These are phyloP conservation scores for Penicillium longicatenatum DNA, from an alignment of 495 filamentous ascomycete species.

Conservation along the genomic window DNA sequence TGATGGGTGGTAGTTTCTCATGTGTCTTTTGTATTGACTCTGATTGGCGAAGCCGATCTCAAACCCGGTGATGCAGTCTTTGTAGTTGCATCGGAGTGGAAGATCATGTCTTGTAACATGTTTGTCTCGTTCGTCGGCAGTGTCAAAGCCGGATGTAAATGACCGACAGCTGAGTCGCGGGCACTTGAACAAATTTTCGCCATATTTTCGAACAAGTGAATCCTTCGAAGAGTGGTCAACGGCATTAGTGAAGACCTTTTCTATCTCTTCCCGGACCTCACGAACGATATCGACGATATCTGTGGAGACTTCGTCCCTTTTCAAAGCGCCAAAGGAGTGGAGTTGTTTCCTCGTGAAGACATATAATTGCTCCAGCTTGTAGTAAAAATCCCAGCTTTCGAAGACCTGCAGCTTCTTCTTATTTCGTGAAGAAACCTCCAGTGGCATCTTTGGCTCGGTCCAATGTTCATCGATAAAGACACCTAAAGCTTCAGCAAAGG, in stretches of 20 bases:
- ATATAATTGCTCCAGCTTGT: slow-evolving; percentile 2
- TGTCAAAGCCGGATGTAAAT: slow-evolving; percentile 6
- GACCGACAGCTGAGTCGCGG: slow-evolving; percentile 1
- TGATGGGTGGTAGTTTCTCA: slow-evolving; percentile 3
- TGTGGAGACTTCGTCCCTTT: slow-evolving; percentile 2
- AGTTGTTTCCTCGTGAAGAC: slow-evolving; percentile 7
- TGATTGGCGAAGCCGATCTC: slow-evolving; percentile 1
- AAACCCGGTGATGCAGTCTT: slow-evolving; percentile 1
- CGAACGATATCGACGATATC: background rate
- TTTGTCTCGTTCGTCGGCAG: background rate
- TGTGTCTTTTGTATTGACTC: slow-evolving; percentile 5
- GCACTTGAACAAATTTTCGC: slow-evolving; percentile 1
- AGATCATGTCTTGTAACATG: slow-evolving; percentile 1
- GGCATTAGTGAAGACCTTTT: slow-evolving; percentile 3
- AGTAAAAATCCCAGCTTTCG: background rate
- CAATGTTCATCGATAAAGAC: slow-evolving; percentile 6
- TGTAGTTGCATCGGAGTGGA: slow-evolving; percentile 3
- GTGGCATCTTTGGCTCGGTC: background rate
- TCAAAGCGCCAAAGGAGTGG: background rate
- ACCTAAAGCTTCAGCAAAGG: slow-evolving; percentile 2
- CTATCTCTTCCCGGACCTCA: slow-evolving; percentile 3
- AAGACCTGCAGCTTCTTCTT: slow-evolving; percentile 4
- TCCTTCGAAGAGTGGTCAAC: background rate
- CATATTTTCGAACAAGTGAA: background rate
- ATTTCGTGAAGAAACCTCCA: slow-evolving; percentile 4